Percentiles rank a stretch among this genome's conserved stretches.
phyloP scores from a whole-genome alignment of 805 yeast species.

The Teunomyces barrocoloradensis region DNA sequence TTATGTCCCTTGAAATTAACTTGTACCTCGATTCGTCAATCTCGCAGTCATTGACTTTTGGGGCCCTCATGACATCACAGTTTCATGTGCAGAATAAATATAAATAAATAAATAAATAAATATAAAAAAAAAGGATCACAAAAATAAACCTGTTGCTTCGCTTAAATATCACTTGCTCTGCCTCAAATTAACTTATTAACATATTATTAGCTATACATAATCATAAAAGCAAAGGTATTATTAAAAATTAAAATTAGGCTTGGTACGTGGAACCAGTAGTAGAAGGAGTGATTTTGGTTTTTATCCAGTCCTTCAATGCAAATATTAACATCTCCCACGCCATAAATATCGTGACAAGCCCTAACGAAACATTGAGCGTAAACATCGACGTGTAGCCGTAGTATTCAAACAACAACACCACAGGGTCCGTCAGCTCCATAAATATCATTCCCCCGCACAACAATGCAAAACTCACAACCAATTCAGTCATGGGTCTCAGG shows the following conservation, averaged over 20 bases:
- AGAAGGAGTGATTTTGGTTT: constrained; percentile 9
- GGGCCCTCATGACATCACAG: neutral
- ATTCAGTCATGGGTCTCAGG: constrained; percentile 78
- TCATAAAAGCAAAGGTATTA: neutral
- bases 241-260: neutral
- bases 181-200: neutral
- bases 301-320: constrained; percentile 54
- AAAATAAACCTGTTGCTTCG: neutral
- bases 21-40: too few relatives aligned
- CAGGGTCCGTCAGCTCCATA: constrained; percentile 88
- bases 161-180: neutral
- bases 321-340: constrained; percentile 80
- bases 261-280: neutral
- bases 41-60: too few relatives aligned
- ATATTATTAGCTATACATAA: neutral
- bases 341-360: constrained; percentile 75
- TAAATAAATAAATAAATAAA: too few relatives aligned
- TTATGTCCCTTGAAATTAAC: too few relatives aligned
- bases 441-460: constrained; percentile 88
- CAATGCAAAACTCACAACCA: constrained; percentile 73
- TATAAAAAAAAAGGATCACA: too few relatives aligned
- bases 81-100: neutral
- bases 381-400: constrained; percentile 87
- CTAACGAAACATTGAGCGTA: constrained; percentile 82
- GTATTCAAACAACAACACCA: constrained; percentile 75